Conservation (phyloP, 768 basidiomycete genomes). For the Lactarius sp. region DNA sequence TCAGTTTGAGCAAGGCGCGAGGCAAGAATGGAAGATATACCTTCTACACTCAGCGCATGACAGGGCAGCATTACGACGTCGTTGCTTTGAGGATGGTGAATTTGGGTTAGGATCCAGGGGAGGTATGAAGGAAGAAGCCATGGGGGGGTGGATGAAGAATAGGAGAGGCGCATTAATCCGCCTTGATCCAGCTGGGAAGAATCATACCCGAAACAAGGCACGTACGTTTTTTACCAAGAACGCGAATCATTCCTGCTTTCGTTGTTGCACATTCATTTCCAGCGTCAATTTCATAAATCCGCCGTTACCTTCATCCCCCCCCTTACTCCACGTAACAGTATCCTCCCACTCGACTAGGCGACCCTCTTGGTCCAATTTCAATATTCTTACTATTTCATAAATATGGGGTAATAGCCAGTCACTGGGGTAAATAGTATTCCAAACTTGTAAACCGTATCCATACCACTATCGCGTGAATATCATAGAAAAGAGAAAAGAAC, state of each 20-base stretch:
- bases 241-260: no score
- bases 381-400: not conserved
- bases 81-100: conserved; percentile 28
- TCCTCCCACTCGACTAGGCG: no score
- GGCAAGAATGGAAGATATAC: conserved; percentile 33
- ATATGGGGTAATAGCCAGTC: not conserved
- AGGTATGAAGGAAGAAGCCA: conserved; percentile 25
- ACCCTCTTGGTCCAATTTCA: no score
- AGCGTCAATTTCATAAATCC: no score
- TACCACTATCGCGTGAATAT: not conserved
- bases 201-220: conserved; percentile 21
- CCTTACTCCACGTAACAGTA: no score
- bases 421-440: not conserved
- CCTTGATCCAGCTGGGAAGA: conserved; percentile 21
- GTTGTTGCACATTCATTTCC: no score
- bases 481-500: not conserved
- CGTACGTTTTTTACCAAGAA: not conserved
- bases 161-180: conserved; percentile 21
- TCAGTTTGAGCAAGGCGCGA: conserved; percentile 11
- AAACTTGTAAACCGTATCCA: not conserved
- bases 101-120: conserved; percentile 12
- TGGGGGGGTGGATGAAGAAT: conserved; percentile 24
- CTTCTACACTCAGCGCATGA: conserved; percentile 70
- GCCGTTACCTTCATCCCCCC: no score
- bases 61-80: conserved; percentile 41